phyloP scores from a whole-genome alignment of 1,284 basidiomycete genomes.

The Tylopilus sp. region DNA sequence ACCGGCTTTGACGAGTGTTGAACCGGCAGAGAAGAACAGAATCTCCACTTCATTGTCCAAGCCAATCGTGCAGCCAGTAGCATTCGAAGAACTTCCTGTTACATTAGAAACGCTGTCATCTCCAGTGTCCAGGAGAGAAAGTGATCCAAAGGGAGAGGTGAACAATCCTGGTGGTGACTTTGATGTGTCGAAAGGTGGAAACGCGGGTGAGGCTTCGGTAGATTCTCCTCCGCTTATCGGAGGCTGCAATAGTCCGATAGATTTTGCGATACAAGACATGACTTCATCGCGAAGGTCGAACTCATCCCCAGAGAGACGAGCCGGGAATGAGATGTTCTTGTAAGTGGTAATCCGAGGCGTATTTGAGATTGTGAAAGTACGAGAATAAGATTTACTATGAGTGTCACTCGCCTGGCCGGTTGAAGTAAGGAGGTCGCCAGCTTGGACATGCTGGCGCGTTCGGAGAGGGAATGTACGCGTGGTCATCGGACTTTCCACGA shows the following conservation, averaged over 20 bases:
- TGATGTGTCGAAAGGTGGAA: conserved; percentile 51
- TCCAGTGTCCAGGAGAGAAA: conserved; percentile 75
- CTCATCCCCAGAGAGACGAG: conserved; percentile 44
- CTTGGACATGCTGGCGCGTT: conserved; percentile 53
- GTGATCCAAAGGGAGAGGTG: conserved; percentile 79
- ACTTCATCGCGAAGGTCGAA: conserved; percentile 93
- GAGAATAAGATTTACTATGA: conserved; percentile 45
- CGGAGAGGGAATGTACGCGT: conserved; percentile 32
- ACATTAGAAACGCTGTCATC: conserved; percentile 62
- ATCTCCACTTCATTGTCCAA: conserved; percentile 97
- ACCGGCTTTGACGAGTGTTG: conserved; percentile 83
- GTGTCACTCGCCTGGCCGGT: conserved; percentile 45
- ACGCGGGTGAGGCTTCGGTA: conserved; percentile 60
- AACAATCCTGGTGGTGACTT: conserved; percentile 47
- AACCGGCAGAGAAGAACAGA: conserved; percentile 86
- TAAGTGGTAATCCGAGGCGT: conserved; percentile 43
- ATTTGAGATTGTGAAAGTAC: conserved; percentile 49
- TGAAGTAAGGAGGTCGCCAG: conserved; percentile 63
- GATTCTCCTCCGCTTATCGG: conserved; percentile 64
- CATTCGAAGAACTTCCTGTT: conserved; percentile 59
- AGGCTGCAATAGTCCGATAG: conserved; percentile 92
- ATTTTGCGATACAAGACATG: conserved; percentile 96
- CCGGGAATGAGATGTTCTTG: conserved; percentile 32
- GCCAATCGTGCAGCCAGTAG: conserved; percentile 63
- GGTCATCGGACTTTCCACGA: conserved; percentile 23